Evolutionary conservation across 345 rosid genomes (phyloP).

Genomic region (Physaria fendleri): DNA sequence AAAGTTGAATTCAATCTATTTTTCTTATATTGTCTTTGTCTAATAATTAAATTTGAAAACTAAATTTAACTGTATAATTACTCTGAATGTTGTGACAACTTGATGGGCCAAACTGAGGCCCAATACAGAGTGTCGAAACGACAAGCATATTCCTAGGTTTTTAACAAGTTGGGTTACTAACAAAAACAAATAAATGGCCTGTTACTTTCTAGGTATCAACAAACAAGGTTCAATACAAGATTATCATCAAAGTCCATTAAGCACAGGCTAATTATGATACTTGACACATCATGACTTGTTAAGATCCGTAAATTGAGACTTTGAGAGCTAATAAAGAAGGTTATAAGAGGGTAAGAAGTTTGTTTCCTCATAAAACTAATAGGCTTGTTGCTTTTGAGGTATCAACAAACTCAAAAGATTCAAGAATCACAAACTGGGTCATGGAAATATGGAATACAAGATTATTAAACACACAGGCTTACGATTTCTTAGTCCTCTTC

Average conservation of each 20-base stretch:
- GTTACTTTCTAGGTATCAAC: background rate
- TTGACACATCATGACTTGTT: background rate
- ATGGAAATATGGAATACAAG: slow-evolving; percentile 3
- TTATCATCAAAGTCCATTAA: background rate
- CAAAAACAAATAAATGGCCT: too few relatives aligned
- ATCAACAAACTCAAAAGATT: slow-evolving; percentile 6
- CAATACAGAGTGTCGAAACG: background rate
- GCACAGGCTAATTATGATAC: too few relatives aligned
- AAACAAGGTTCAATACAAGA: slow-evolving; percentile 1
- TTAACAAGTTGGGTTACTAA: too few relatives aligned
- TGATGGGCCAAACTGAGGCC: background rate
- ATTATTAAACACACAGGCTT: background rate
- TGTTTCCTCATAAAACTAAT: background rate
- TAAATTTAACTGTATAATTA: background rate
- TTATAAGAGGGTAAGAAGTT: background rate
- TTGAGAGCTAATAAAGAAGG: background rate
- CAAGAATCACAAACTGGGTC: background rate
- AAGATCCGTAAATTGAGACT: background rate
- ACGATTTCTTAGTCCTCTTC: background rate
- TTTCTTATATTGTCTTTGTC: background rate
- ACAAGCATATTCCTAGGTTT: background rate
- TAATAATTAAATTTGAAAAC: background rate
- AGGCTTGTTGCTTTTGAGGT: background rate
- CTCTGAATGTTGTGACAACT: too few relatives aligned
- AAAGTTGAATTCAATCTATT: background rate